A percentile compares a stretch with the other conserved stretches of the same genome.
phyloP scores from a whole-genome alignment of 2,329 filamentous ascomycete genomes.

The Neoscytalidium dimidiatum region DNA sequence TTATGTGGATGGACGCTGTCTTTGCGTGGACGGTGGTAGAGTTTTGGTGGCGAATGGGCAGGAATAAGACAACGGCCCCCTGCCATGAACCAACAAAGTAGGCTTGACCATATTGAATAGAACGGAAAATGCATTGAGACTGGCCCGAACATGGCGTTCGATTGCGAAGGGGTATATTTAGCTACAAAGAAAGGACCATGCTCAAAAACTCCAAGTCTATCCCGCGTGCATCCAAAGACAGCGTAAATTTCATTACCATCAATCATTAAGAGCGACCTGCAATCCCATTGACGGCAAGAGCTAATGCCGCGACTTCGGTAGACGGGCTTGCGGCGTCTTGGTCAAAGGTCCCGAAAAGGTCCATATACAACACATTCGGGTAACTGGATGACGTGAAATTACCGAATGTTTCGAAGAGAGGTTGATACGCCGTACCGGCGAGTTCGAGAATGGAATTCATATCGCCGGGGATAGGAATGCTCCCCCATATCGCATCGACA shows the following conservation, averaged over 20 bases:
- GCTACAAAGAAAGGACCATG: background rate
- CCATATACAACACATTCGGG: constrained; percentile 39
- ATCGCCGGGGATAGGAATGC: constrained; percentile 31
- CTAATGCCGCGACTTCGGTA: constrained; percentile 34
- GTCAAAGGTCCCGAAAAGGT: constrained; percentile 35
- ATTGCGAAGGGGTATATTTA: background rate
- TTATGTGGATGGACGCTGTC: constrained; percentile 43
- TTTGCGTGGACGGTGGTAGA: constrained; percentile 45
- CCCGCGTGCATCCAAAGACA: background rate
- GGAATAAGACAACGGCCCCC: background rate
- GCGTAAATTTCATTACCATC: background rate
- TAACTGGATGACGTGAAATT: constrained; percentile 37
- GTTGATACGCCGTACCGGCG: constrained; percentile 32
- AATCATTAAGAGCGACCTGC: background rate
- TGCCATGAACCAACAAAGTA: background rate
- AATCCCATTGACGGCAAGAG: constrained; percentile 35
- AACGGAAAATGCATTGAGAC: background rate
- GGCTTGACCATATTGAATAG: too few species aligned
- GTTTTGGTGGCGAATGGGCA: constrained; percentile 43
- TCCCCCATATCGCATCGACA: constrained; percentile 27
- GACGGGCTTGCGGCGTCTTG: constrained; percentile 27
- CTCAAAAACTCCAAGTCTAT: background rate
- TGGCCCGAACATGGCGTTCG: background rate
- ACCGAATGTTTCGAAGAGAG: constrained; percentile 34
- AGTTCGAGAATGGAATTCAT: constrained; percentile 36